Evolutionary conservation across 257 asterid genomes (phyloP).

Genomic region (Linaria vulgaris): DNA sequence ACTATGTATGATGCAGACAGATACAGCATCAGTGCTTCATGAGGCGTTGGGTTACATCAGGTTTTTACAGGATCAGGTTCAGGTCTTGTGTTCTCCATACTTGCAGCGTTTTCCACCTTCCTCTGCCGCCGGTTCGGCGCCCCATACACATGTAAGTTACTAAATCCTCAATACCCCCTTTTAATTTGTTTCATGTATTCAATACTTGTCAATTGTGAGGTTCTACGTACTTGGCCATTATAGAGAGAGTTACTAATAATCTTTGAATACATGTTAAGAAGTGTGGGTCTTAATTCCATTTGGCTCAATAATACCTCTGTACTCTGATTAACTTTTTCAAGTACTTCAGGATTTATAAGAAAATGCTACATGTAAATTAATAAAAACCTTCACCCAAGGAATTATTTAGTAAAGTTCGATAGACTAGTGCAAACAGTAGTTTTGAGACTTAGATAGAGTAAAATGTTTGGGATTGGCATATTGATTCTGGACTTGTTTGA

Average conservation of each 20-base stretch:
- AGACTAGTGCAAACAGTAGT: too few species aligned
- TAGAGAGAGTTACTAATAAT: background rate
- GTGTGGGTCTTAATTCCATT: too few species aligned
- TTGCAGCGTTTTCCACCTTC: conserved; percentile 44
- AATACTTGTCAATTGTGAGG: background rate
- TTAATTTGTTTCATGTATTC: background rate
- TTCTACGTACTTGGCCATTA: background rate
- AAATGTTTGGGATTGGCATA: background rate
- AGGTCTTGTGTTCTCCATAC: conserved; percentile 85
- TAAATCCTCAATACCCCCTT: background rate
- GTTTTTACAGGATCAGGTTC: conserved; percentile 87
- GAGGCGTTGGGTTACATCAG: conserved; percentile 86
- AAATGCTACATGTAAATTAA: too few species aligned
- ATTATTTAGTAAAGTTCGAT: too few species aligned
- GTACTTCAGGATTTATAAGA: too few species aligned
- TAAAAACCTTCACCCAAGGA: too few species aligned
- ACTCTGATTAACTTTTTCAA: too few species aligned
- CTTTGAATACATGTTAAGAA: too few species aligned
- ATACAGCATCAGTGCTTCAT: conserved; percentile 89
- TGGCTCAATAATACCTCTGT: too few species aligned
- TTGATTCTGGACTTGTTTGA: background rate
- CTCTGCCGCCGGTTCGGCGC: conserved; percentile 29
- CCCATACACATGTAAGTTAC: conserved; percentile 30
- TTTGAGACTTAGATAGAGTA: too few species aligned
- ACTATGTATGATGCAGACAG: conserved; percentile 52